phyloP scores from a whole-genome alignment of 1,284 basidiomycete species.

The Bjerkandera adusta region DNA sequence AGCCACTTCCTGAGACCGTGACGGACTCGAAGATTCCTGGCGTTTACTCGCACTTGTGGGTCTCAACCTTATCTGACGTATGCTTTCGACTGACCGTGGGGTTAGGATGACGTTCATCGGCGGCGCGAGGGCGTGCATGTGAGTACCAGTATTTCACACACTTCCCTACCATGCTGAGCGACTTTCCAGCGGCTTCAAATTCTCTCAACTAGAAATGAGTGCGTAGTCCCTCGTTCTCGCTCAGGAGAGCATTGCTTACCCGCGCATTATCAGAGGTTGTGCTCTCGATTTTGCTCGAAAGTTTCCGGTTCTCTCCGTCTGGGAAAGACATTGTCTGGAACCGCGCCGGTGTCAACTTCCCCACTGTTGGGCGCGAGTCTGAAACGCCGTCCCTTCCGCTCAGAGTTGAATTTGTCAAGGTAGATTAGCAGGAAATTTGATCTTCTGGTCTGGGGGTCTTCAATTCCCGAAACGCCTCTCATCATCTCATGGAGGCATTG shows the following conservation, averaged over 20 bases:
- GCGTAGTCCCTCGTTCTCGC: constrained; percentile 9
- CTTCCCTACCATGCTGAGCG: too few species aligned
- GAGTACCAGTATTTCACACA: constrained; percentile 13
- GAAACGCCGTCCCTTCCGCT: constrained; percentile 2
- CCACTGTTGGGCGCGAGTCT: not conserved
- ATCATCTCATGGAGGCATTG: too few species aligned
- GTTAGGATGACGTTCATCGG: constrained; percentile 40
- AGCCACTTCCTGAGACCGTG: constrained; percentile 18
- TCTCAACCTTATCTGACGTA: too few species aligned
- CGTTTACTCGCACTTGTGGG: constrained; percentile 26
- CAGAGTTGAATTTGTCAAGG: not conserved
- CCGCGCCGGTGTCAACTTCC: constrained; percentile 1
- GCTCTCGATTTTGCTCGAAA: not conserved
- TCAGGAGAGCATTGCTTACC: not conserved
- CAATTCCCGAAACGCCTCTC: too few species aligned
- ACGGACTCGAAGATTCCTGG: constrained; percentile 23
- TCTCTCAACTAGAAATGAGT: constrained; percentile 32
- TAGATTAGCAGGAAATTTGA: too few species aligned
- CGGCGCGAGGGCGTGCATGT: constrained; percentile 35
- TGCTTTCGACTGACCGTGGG: too few species aligned
- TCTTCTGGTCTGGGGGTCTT: too few species aligned
- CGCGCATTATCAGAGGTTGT: constrained; percentile 6
- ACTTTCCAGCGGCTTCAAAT: constrained; percentile 27
- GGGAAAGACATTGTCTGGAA: constrained; percentile 2
- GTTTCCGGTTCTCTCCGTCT: constrained; percentile 1